Conservation (phyloP, 225 moss, liverwort and hornwort genomes). For the Lunularia cruciata region DNA sequence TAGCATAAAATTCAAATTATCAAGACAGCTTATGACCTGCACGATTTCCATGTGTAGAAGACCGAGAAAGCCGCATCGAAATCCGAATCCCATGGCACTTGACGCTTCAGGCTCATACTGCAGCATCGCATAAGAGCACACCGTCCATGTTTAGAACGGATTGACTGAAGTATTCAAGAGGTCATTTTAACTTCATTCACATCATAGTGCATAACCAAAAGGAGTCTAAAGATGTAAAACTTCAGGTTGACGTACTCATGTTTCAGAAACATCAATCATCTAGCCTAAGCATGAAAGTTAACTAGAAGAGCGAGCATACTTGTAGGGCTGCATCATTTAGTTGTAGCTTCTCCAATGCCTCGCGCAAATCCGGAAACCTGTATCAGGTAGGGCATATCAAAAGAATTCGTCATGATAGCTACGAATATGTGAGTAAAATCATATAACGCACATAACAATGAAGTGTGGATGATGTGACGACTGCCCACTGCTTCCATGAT, state of each 20-base stretch:
- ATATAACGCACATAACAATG: background rate
- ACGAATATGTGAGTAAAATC: background rate
- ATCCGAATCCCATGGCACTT: constrained; percentile 97
- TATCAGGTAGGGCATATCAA: background rate
- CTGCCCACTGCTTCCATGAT: background rate
- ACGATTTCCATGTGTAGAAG: constrained; percentile 99
- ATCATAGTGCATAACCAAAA: too few relatives aligned
- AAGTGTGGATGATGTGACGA: background rate
- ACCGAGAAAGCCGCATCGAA: constrained; percentile 93
- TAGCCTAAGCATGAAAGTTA: too few relatives aligned
- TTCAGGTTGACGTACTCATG: too few relatives aligned
- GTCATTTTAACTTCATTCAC: too few relatives aligned
- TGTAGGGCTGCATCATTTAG: constrained; percentile 88
- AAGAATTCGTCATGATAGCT: background rate
- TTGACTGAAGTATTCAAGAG: too few relatives aligned
- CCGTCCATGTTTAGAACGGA: too few relatives aligned
- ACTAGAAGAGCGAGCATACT: constrained; percentile 8
- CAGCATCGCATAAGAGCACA: background rate
- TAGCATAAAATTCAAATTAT: too few relatives aligned
- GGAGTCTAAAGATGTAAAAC: too few relatives aligned
- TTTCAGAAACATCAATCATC: too few relatives aligned
- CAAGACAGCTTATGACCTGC: too few relatives aligned
- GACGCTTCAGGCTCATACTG: constrained; percentile 94
- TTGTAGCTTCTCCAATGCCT: constrained; percentile 91
- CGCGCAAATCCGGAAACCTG: constrained; percentile 72